A percentile compares a stretch with the other conserved stretches of the same genome.
Conservation (phyloP, 257 asterid species). For the Solanum corneliomulleri region DNA sequence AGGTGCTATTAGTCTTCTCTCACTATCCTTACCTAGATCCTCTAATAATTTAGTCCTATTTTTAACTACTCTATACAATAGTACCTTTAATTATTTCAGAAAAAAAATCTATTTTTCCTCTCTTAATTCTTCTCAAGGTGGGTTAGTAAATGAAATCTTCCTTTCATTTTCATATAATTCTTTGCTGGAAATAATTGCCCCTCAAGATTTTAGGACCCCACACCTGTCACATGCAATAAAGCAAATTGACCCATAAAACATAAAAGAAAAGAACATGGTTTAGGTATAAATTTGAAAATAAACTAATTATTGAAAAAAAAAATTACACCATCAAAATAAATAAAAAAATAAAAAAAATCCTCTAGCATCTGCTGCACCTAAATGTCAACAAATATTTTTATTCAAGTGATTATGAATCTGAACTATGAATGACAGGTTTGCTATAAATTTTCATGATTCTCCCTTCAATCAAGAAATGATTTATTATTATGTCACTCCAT, state of each 20-base stretch:
- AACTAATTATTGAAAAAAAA: neutral
- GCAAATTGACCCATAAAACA: neutral
- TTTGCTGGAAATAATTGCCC: neutral
- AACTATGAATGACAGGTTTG: neutral
- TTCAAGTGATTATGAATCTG: neutral
- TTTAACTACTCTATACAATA: neutral
- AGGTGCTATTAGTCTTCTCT: no score
- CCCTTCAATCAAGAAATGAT: neutral
- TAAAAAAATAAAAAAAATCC: neutral
- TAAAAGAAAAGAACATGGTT: slow-evolving; percentile 6
- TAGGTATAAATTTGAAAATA: neutral
- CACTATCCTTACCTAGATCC: no score
- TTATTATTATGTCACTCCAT: neutral
- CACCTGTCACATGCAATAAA: neutral
- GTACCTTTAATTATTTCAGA: neutral
- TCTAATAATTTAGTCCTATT: neutral
- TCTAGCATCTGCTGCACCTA: neutral
- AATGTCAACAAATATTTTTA: neutral
- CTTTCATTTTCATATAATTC: neutral
- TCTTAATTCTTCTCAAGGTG: neutral
- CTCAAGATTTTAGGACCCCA: neutral
- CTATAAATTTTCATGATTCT: neutral
- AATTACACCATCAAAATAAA: neutral
- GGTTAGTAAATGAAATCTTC: neutral
- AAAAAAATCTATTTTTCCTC: neutral